Percentiles rank a stretch among this genome's conserved stretches.
These are phyloP conservation scores for Phaffia australis DNA, from an alignment of 768 basidiomycete species.

Conservation along the genomic window DNA sequence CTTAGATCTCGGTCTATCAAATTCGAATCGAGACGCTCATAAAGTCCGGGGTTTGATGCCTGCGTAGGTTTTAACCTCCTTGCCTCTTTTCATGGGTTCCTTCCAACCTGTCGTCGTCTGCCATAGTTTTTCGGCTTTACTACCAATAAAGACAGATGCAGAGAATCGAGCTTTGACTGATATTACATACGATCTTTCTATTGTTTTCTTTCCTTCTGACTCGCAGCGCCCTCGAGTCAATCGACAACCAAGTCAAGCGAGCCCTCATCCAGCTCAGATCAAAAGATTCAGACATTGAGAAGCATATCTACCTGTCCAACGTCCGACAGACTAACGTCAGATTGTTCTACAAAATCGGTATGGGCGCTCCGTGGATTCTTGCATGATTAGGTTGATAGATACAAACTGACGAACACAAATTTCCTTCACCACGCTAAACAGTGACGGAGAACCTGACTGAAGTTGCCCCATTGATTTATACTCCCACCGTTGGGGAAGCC, in stretches of 20 bases:
- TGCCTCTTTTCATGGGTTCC: background rate
- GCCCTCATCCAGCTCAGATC: conserved; percentile 19
- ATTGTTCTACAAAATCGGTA: conserved; percentile 68
- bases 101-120: background rate
- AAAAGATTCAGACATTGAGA: conserved; percentile 42
- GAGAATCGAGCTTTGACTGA: background rate
- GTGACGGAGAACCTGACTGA: conserved; percentile 35
- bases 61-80: conserved; percentile 2
- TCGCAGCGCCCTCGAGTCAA: conserved; percentile 9
- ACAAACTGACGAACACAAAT: background rate
- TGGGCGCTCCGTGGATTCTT: conserved; percentile 44
- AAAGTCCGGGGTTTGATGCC: conserved; percentile 14
- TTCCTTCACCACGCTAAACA: too few relatives aligned
- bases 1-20: conserved; percentile 21
- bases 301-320: conserved; percentile 71
- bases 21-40: conserved; percentile 1
- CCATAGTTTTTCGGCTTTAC: background rate
- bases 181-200: background rate
- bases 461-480: conserved; percentile 73
- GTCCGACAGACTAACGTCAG: conserved; percentile 60
- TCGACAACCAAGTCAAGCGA: conserved; percentile 7
- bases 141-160: too few relatives aligned
- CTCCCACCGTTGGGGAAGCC: conserved; percentile 84
- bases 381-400: background rate
- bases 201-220: background rate